Evolutionary conservation across 257 asterid genomes (phyloP), one percentile per base, ranked within the genome.

Genomic region (Forsythia viridissima): DNA sequence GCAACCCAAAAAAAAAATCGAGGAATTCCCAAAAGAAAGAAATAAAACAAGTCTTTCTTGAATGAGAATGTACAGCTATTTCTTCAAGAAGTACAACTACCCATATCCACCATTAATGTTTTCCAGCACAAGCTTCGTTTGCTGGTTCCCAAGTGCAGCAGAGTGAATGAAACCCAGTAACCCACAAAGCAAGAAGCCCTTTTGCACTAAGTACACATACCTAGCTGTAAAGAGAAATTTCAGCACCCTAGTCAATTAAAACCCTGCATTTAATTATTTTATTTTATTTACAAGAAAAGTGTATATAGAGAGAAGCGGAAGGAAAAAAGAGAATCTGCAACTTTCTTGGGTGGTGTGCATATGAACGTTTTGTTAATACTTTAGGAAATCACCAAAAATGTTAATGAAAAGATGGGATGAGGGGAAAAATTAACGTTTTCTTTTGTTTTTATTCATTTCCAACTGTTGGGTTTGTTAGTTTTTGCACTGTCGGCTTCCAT

Each of bases 321-420:
- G 81, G 81, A 72, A 79, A 63, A 69, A 82, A 77, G 81, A 59
- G 90, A 82, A 80, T 75, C 88, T 69, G 88, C 51, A 76, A 87
- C 84, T 86, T 89, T 89, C 71, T 92, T 74, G 96, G 92, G 84
- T 18, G 78, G 46, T 77, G 97, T 84, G 96, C 91, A 86, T 70
- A 61, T 70, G 86, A 85, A 86, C 87, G 85, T 82, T 89, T 91
- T 80, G 78, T 83, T 86, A 84, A 80, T 81, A 38, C 18, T 59
- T 42, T n/a, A 71, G 68, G 52, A 80, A 85, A 55, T 71, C 18
- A 55, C 76, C 38, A 20, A 55, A 84, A 80, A 82, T 84, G 82
- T 84, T 52, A 43, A 46, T 76, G 70, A 72, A 70, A 77, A 18
- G 20, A 16, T 69, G 78, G 10, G 74, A 36, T 18, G 76, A 77